These are phyloP conservation scores for Falciphora oryzae DNA, from an alignment of 2,329 filamentous ascomycete species.

Conservation along the genomic window DNA sequence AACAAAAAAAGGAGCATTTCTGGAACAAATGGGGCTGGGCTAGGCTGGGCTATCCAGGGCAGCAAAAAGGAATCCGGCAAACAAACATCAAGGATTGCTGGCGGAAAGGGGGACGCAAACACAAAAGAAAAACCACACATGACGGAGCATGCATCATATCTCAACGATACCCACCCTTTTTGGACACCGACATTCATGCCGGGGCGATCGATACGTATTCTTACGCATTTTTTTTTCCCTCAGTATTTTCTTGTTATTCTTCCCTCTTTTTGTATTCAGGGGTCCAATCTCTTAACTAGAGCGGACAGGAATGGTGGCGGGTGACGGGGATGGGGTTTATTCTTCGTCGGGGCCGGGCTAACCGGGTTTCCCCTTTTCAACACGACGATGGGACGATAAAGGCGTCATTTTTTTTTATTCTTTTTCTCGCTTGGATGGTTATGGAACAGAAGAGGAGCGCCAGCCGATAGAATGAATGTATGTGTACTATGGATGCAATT, in stretches of 20 bases:
- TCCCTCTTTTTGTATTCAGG: background rate
- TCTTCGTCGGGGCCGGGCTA: background rate
- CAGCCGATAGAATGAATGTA: background rate
- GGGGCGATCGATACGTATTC: background rate
- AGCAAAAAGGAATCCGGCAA: background rate
- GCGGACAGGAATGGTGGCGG: background rate
- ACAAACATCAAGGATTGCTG: background rate
- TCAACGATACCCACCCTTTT: constrained; percentile 10
- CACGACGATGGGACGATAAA: background rate
- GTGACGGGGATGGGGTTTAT: background rate
- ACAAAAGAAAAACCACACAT: background rate
- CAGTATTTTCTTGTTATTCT: background rate
- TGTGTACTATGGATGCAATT: background rate
- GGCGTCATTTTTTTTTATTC: background rate
- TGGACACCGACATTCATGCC: background rate
- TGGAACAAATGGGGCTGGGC: background rate
- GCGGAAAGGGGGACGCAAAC: background rate
- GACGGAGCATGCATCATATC: constrained; percentile 10
- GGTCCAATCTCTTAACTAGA: constrained; percentile 1
- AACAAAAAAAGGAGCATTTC: constrained; percentile 3
- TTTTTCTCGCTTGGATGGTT: background rate
- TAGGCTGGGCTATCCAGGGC: background rate
- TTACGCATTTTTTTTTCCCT: background rate
- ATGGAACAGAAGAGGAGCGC: background rate
- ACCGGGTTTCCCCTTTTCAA: background rate